Evolutionary conservation across 108 stramenopile genomes (phyloP).

Genomic region (Skeletonema costatum): DNA sequence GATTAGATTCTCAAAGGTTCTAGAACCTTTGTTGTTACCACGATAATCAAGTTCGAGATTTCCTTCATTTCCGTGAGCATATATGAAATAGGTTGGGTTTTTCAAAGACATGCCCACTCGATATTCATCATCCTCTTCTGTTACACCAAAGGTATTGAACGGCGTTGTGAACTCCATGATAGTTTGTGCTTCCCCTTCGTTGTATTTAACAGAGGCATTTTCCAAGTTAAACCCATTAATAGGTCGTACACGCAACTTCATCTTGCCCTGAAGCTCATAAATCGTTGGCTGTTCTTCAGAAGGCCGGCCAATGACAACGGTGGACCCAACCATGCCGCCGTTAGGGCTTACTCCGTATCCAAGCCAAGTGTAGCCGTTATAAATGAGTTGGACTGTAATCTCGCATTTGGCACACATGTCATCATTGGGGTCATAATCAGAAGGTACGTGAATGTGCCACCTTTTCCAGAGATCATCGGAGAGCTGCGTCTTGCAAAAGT

Average conservation of each 20-base stretch:
- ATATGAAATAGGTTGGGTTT: slow-evolving; percentile 23
- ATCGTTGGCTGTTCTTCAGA: slow-evolving; percentile 12
- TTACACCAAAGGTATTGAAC: slow-evolving; percentile 27
- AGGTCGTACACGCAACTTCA: neutral
- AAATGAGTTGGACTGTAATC: slow-evolving; percentile 29
- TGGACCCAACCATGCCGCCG: slow-evolving; percentile 33
- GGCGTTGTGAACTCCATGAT: slow-evolving; percentile 44
- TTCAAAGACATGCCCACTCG: slow-evolving; percentile 9
- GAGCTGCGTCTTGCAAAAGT: slow-evolving; percentile 8
- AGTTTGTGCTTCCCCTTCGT: slow-evolving; percentile 18
- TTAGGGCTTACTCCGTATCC: slow-evolving; percentile 26
- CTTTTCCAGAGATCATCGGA: slow-evolving; percentile 20
- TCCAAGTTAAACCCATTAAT: slow-evolving; percentile 11
- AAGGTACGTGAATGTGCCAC: slow-evolving; percentile 31
- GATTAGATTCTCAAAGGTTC: neutral
- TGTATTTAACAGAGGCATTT: slow-evolving; percentile 25
- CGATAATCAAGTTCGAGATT: slow-evolving; percentile 28
- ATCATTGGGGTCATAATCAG: slow-evolving; percentile 1
- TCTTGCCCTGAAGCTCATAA: slow-evolving; percentile 31
- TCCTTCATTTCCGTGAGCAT: slow-evolving; percentile 47
- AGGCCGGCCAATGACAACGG: slow-evolving; percentile 27
- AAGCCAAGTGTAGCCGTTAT: slow-evolving; percentile 36
- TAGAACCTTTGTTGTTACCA: slow-evolving; percentile 7
- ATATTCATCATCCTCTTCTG: slow-evolving; percentile 8
- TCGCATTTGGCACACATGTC: slow-evolving; percentile 23